Base-by-base conservation (phyloP, 495 filamentous ascomycete species). In the Trichoderma reesei region DNA sequence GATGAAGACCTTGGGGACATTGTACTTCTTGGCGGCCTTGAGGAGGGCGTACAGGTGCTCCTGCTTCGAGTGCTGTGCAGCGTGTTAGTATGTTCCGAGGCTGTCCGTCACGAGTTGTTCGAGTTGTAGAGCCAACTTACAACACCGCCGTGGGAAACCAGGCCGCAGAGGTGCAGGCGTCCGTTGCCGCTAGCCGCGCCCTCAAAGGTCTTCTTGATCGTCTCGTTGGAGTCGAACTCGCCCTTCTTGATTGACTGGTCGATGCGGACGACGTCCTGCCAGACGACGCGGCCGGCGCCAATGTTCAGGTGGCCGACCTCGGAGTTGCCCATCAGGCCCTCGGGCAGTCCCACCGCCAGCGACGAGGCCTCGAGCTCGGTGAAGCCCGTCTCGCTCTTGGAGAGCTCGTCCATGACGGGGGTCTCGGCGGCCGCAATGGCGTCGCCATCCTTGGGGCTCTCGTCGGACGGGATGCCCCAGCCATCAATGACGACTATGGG, bases 231-330 rank as follows among this genome's bases (percentile, higher is more conserved):
- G 72, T 83, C 82, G 69, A 98, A 71, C 72, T 95, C 86, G 38
- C 83, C 86, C 71, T 92, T 92, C 85, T 96, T 96, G 77, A 98
- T 85, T 18, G 89, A 89, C 78, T 89, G 88, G 76, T 98, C 94
- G 76, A 98, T 98, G 70, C 94, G 89, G 65, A 98, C 94, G 65
- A 95, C 96, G 79, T 98, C 94, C 76, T 98, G 94, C 94, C 94
- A 98, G 69, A 98, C 94, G 46, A 98, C 95, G 74, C 94, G 84
- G 51, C 94, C 94, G 65, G 94, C 94, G 72, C 94, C 94, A 76
- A 98, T 98, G 81, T 98, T 98, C 76, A 98, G 76, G 77, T 98
- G 94, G 42, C 94, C 94, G 68, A 98, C 94, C 76, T 98, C 94
- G 72, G 90, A 94, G 80, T 98, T 98, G 41, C 94, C 94, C 94